Base-by-base conservation (phyloP, 306 rosid genomes). In the Luffa acutangula region DNA sequence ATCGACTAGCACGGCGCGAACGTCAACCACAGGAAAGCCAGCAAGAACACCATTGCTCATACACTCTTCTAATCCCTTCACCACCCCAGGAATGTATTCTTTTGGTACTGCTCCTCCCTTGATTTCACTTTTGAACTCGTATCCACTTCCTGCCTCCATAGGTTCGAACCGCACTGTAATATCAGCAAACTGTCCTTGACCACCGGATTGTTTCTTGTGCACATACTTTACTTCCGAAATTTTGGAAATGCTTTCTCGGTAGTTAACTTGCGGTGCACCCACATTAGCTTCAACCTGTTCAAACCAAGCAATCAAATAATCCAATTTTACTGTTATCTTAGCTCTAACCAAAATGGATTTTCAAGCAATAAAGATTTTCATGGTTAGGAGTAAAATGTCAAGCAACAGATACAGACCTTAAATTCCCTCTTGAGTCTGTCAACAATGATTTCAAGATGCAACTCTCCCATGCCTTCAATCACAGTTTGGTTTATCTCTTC, bases 381-480 rank as follows among this genome's bases (percentile, higher is more conserved):
- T 15, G 46, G 10, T 18, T 51, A 11, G 36, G 48, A 34, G 43
- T 51, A 53, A 75, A 75, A 18, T 52, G 46, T 36, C 49, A 75
- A 75, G 78, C 76, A 71, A 75, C 36, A 51, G 73, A 78, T 76
- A 76, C 77, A 78, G 62, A 94, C 98, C 97, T 95, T 93, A 73
- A 79, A 95, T 87, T 95, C 99, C 82, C 99, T 95, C 87, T 95
- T 95, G 60, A 95, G 95, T 34, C 97, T 84, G 86, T 95, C 99
- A 9, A 95, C 97, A 82, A 92, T 95, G 79, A 95, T 95, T 86
- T 95, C 99, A 64, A 95, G 99, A 86, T 95, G 99, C 86, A 95
- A 81, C 83, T 95, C 99, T 73, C 99, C 99, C 99, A 95, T 95
- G 79, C 99, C 99, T 89, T 95, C 99, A n/a, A 95, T 95, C 71